A percentile compares a stretch with the other conserved stretches of the same genome.
These are phyloP conservation scores for Phytophthora sansomeana DNA, from an alignment of 352 stramenopile species.

Conservation along the genomic window DNA sequence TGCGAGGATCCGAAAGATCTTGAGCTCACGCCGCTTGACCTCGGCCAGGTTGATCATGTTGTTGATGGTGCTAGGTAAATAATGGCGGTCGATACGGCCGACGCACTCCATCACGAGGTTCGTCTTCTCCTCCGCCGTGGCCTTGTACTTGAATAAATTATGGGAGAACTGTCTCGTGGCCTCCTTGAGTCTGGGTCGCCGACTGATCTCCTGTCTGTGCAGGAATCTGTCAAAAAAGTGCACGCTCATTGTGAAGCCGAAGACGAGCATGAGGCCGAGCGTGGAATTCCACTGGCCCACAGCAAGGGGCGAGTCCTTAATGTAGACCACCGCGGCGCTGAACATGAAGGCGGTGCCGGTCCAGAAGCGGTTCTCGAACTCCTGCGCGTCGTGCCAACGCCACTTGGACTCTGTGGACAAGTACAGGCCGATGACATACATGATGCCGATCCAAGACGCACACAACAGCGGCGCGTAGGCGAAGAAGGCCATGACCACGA, in stretches of 20 bases:
- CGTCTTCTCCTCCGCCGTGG: constrained; percentile 82
- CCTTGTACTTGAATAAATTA: constrained; percentile 87
- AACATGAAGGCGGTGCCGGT: constrained; percentile 95
- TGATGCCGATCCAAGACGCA: constrained; percentile 79
- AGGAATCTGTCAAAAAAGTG: constrained; percentile 88
- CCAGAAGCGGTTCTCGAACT: constrained; percentile 98
- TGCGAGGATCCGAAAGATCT: constrained; percentile 96
- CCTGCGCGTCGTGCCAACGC: constrained; percentile 90
- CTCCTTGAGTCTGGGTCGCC: constrained; percentile 62
- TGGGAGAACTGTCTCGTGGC: constrained; percentile 56
- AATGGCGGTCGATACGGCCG: constrained; percentile 79
- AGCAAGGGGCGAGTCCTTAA: constrained; percentile 93
- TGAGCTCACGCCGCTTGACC: constrained; percentile 90
- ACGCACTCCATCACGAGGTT: constrained; percentile 80
- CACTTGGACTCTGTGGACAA: constrained; percentile 86
- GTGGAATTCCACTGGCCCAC: constrained; percentile 78
- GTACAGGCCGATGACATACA: constrained; percentile 86
- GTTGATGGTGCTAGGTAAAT: constrained; percentile 89
- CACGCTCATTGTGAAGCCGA: constrained; percentile 79
- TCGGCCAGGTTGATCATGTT: constrained; percentile 88
- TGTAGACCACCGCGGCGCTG: constrained; percentile 93
- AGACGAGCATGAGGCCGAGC: constrained; percentile 79
- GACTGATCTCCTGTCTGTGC: constrained; percentile 78
- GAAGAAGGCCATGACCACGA: constrained; percentile 86
- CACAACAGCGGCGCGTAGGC: constrained; percentile 83